phyloP scores from a whole-genome alignment of 331 rosid species.

The Arachis monticola region DNA sequence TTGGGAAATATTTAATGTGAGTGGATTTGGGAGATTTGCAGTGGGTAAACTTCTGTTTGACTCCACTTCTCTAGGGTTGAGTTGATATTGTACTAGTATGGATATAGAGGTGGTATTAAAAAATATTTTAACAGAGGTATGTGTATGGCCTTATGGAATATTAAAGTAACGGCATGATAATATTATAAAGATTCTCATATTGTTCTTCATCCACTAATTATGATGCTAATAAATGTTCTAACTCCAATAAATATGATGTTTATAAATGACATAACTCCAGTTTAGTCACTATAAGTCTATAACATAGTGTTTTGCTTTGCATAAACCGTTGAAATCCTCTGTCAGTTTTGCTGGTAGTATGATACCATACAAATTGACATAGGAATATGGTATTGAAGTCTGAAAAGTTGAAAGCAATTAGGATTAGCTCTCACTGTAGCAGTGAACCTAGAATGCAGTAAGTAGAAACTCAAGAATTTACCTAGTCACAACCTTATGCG shows the following conservation, averaged over 20 bases:
- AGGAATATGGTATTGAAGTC: not conserved
- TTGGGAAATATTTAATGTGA: slow-evolving; percentile 10
- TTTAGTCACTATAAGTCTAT: not conserved
- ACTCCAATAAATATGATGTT: not conserved
- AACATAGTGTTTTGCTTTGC: not conserved
- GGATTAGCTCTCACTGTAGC: slow-evolving; percentile 3
- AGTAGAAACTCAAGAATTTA: slow-evolving; percentile 17
- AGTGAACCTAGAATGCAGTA: slow-evolving; percentile 1
- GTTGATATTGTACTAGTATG: not conserved
- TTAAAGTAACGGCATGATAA: not conserved
- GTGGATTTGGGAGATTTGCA: slow-evolving; percentile 29
- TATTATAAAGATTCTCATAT: not conserved
- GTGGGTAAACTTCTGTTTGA: slow-evolving; percentile 1
- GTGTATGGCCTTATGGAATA: not conserved
- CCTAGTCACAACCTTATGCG: not conserved
- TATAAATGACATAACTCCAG: not conserved
- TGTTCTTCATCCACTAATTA: no score
- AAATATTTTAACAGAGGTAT: not conserved
- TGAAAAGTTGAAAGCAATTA: not conserved
- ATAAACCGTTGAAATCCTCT: not conserved
- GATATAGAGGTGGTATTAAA: not conserved
- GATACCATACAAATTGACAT: slow-evolving; percentile 6
- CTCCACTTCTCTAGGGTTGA: slow-evolving; percentile 4
- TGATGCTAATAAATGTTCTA: not conserved
- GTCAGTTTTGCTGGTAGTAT: slow-evolving; percentile 23